These are phyloP conservation scores for Hibiscus syriacus DNA, from an alignment of 345 rosid species.

Conservation along the genomic window DNA sequence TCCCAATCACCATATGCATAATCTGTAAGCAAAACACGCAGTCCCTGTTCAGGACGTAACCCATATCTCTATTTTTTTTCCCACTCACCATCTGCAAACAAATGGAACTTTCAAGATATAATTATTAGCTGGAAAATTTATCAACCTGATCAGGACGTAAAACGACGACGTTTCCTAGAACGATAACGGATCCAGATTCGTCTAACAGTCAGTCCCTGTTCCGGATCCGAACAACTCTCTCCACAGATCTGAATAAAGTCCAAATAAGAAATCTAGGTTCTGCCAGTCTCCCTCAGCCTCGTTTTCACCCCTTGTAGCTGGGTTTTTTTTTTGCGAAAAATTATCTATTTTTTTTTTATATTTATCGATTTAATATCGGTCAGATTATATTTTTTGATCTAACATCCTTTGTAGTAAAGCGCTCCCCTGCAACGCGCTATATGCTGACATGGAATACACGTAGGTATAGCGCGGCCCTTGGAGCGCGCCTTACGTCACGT, in stretches of 20 bases:
- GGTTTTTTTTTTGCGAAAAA: too few species aligned
- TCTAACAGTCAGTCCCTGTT: conserved; percentile 48
- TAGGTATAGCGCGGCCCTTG: too few species aligned
- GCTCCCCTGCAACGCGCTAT: too few species aligned
- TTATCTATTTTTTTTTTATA: too few species aligned
- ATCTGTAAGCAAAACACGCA: conserved; percentile 13
- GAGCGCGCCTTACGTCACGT: too few species aligned
- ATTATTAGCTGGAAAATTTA: background rate
- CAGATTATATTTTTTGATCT: too few species aligned
- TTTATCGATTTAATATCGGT: too few species aligned
- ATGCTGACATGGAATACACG: too few species aligned
- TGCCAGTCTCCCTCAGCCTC: conserved; percentile 44
- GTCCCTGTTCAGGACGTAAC: too few species aligned
- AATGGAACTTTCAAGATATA: background rate
- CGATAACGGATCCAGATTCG: conserved; percentile 70
- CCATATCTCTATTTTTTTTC: too few species aligned
- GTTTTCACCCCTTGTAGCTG: conserved; percentile 51
- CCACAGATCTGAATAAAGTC: conserved; percentile 55
- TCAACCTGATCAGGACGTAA: conserved; percentile 77
- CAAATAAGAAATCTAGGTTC: conserved; percentile 39
- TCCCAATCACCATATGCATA: conserved; percentile 3
- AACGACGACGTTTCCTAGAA: conserved; percentile 56
- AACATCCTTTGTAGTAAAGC: too few species aligned
- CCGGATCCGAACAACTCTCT: conserved; percentile 51
- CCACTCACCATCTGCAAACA: background rate